Evolutionary conservation across 73 alveolate genomes (phyloP).

Genomic region (Paramecium sonneborni): DNA sequence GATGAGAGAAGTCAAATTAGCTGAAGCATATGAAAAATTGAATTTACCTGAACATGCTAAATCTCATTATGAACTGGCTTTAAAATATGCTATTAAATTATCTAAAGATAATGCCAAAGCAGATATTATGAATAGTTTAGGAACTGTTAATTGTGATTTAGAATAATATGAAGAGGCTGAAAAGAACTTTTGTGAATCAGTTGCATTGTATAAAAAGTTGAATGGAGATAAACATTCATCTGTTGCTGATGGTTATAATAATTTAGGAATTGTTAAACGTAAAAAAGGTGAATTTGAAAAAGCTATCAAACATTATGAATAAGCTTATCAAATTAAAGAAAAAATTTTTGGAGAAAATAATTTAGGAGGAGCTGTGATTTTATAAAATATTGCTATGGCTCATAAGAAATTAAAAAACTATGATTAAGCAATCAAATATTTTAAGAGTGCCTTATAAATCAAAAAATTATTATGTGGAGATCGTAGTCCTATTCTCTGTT

Average conservation of each 20-base stretch:
- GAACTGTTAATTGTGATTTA: constrained; percentile 39
- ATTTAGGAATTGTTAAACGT: constrained; percentile 16
- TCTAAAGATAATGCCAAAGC: constrained; percentile 2
- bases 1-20: constrained; percentile 41
- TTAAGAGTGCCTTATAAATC: not conserved
- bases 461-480: constrained; percentile 49
- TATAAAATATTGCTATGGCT: constrained; percentile 15
- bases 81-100: constrained; percentile 9
- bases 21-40: constrained; percentile 25
- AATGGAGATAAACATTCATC: constrained; percentile 51
- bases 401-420: constrained; percentile 3
- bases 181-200: not conserved
- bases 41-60: constrained; percentile 47
- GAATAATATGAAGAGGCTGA: constrained; percentile 32
- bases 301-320: constrained; percentile 20
- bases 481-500: constrained; percentile 5
- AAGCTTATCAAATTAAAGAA: constrained; percentile 37
- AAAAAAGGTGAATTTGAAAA: constrained; percentile 42
- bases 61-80: constrained; percentile 13
- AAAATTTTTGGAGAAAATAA: constrained; percentile 34
- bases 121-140: constrained; percentile 24
- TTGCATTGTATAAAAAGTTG: not conserved
- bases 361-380: constrained; percentile 30
- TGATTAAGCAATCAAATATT: constrained; percentile 35
- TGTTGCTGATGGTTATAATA: constrained; percentile 34